Base-by-base conservation (phyloP, 371 early-diverging fungal genomes). In the Syncephalis plumigaleata region DNA sequence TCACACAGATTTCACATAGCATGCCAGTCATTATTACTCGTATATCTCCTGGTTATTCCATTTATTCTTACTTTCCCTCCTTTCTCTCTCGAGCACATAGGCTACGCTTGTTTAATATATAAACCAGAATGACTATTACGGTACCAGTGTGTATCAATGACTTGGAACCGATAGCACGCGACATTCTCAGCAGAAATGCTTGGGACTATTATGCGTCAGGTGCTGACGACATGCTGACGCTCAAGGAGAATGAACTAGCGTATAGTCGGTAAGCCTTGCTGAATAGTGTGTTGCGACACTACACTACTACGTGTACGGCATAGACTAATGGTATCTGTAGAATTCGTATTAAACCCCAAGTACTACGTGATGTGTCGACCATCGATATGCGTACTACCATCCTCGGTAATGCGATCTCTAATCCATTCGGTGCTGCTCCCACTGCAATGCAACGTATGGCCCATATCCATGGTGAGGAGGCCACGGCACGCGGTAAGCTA, bases 131-230 rank as follows among this genome's bases (percentile, higher is more conserved):
- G 15, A 5, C 3, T 36, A 8, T 44, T 27, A 38, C 8, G 24
- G n/a, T 17, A 27, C 31, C 17, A 11, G 31, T 31, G 11, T 31
- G 31, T 11, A 31, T 31, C 11, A 49, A 69, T 59, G 87, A 86
- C 55, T 83, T 86, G 61, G 87, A 86, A 52, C 68, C 69, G 9
- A 68, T 79, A 8, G 86, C 86, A 11, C 59, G 64, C 44, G 56
- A 54, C 36, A 62, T 70, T 1, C 53, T 82, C 42, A 64, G 55
- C 36, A 56, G 68, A 15, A 76, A 79, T 48, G 85, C 86, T 1
- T 89, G 88, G 88, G 84, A 77, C 24, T 92, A 90, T 59, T 91
- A 84, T 58, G 69, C 71, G 42, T 79, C 76, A 18, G 86, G 86
- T 9, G 70, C 87, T 2, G 84, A 87, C 53, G 87, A 87, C 56